A percentile compares a stretch with the other conserved stretches of the same genome.
Evolutionary conservation across 2,329 filamentous ascomycete species (phyloP).

Genomic region (Raffaelea deltoideospora): DNA sequence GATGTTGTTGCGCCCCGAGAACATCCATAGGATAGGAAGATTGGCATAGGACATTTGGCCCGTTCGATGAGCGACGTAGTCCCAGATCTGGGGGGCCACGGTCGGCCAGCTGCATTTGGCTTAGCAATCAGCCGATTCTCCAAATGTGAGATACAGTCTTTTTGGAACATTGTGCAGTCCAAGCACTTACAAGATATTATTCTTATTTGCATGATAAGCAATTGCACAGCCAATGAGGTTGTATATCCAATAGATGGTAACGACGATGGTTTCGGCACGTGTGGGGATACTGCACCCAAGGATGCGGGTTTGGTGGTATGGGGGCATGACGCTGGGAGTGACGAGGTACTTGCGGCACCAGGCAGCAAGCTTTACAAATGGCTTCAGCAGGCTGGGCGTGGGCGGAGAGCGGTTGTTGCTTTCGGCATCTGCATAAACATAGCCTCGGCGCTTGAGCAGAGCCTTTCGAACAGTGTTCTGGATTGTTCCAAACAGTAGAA

Average conservation of each 20-base stretch:
- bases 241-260: slow-evolving; percentile 8
- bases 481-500: background rate
- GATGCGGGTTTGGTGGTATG: slow-evolving; percentile 7
- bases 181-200: slow-evolving; percentile 3
- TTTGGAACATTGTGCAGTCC: background rate
- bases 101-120: background rate
- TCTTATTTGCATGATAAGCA: background rate
- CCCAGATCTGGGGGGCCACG: slow-evolving; percentile 5
- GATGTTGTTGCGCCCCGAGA: slow-evolving; percentile 50
- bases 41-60: slow-evolving; percentile 8
- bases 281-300: slow-evolving; percentile 10
- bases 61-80: slow-evolving; percentile 10
- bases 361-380: background rate
- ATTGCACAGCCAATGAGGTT: slow-evolving; percentile 4
- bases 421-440: too few species aligned
- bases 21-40: slow-evolving; percentile 22
- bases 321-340: slow-evolving; percentile 6
- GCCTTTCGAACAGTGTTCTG: too few species aligned
- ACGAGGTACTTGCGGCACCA: slow-evolving; percentile 6
- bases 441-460: too few species aligned
- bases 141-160: background rate
- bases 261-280: slow-evolving; percentile 8
- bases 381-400: background rate
- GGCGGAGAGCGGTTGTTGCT: too few species aligned
- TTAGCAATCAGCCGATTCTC: background rate